Base-by-base conservation (phyloP, 163 green algal species). In the Volvox carteri region DNA sequence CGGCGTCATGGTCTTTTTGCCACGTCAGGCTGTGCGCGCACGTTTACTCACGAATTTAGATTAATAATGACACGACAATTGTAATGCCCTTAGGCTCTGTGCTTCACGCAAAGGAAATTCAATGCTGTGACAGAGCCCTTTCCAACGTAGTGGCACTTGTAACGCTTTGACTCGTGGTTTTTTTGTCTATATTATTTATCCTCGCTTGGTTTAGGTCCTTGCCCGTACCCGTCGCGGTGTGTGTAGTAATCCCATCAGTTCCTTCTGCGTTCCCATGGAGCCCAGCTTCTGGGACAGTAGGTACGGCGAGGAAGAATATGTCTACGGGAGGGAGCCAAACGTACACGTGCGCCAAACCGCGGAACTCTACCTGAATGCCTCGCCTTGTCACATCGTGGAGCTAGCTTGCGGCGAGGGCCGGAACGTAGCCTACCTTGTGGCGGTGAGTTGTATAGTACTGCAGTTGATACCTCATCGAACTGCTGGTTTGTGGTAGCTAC, bases 371-470 rank as follows among this genome's bases (percentile, higher is more conserved):
- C 37, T 88, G 1, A 87, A 72, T 33, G 23, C 41, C 8, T 56
- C 41, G 35, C 83, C 67, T 2, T 81, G 50, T 42, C 50, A 50
- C 23, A 37, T 81, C 16, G 83, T 81, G 50, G 86, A 90, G 77
- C 76, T 90, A 1, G 75, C 62, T 7, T 76, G 86, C 39, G 86
- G 86, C 18, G 86, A 90, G 50, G 86, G 86, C 6, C 75, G 86
- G 30, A 90, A 90, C 25, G 75, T 90, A 21, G 86, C 78, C 0
- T 79, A 70, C 54, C 48, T 90, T 35, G 86, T 79, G 6, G 80
- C 56, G 62, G 80, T 79, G 73, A 39, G 84, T 58, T 78, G 14
- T 37, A n/a, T n/a, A n/a, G n/a, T n/a, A n/a, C n/a, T n/a, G n/a
- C n/a, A n/a, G n/a, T n/a, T n/a, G n/a, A n/a, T n/a, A n/a, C n/a